Conservation (phyloP, 1,284 basidiomycete species). For the Meripilus lineatus region DNA sequence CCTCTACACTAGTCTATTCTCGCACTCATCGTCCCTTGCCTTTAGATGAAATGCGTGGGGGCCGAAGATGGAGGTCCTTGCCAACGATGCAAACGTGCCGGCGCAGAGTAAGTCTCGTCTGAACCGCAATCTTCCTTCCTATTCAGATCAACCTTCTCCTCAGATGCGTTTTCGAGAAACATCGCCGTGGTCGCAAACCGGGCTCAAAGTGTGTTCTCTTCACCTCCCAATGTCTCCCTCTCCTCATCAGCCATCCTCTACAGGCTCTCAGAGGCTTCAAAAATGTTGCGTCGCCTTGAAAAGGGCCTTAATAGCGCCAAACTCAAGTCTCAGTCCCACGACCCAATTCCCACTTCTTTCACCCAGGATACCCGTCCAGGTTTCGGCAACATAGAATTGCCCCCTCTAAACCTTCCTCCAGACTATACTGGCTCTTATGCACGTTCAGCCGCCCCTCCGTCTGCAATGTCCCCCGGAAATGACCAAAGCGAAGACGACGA, state of each 20-base stretch:
- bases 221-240: constrained; percentile 5
- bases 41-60: constrained; percentile 83
- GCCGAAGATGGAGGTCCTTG: constrained; percentile 76
- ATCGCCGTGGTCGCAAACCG: constrained; percentile 80
- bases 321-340: constrained; percentile 49
- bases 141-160: constrained; percentile 15
- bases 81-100: constrained; percentile 74
- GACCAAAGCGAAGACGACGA: constrained; percentile 61
- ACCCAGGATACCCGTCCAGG: constrained; percentile 29
- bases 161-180: constrained; percentile 81
- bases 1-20: constrained; percentile 14
- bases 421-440: constrained; percentile 34
- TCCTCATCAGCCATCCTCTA: constrained; percentile 5
- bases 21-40: constrained; percentile 15
- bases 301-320: constrained; percentile 76
- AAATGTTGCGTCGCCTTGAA: constrained; percentile 79
- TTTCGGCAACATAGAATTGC: constrained; percentile 41
- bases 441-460: constrained; percentile 18
- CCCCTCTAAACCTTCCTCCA: constrained; percentile 38
- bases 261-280: constrained; percentile 80
- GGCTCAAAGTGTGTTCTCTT: constrained; percentile 65
- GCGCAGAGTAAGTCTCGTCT: constrained; percentile 51
- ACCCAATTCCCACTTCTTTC: constrained; percentile 25
- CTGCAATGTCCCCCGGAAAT: constrained; percentile 24
- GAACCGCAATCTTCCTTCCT: constrained; percentile 5